Conservation (phyloP, 345 rosid species). For the Hypericum androsaemum region DNA sequence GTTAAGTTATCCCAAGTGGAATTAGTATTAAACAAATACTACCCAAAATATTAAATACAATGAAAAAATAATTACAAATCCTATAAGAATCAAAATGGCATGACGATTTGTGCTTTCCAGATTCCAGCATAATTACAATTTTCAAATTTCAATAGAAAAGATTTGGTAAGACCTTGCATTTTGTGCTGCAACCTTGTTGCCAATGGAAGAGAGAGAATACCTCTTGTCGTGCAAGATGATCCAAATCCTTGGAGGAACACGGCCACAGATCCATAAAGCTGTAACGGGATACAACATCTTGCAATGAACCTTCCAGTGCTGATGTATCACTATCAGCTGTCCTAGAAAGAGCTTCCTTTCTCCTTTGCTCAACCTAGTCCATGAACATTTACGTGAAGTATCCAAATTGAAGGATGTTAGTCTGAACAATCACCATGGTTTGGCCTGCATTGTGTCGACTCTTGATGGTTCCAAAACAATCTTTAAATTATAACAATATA, state of each 20-base stretch:
- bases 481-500: no score
- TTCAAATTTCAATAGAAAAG: no score
- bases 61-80: no score
- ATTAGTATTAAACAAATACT: no score
- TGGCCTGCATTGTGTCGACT: no score
- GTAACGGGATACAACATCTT: conserved; percentile 73
- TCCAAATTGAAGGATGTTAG: neutral
- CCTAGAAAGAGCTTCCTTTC: conserved; percentile 81
- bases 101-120: no score
- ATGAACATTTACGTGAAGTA: conserved; percentile 9
- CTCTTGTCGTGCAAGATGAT: conserved; percentile 85
- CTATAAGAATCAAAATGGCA: no score
- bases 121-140: no score
- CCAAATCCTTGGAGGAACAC: conserved; percentile 72
- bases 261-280: conserved; percentile 97
- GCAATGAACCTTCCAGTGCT: conserved; percentile 52
- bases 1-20: no score
- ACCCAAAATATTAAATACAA: no score
- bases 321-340: conserved; percentile 57
- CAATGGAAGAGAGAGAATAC: conserved; percentile 23
- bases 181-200: neutral
- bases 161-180: neutral
- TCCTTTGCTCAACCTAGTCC: conserved; percentile 79
- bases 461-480: no score
- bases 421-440: no score